A percentile compares a stretch with the other conserved stretches of the same genome.
phyloP scores from a whole-genome alignment of 306 rosid species.

The peach (Prunus persica) region Prunus_persica_NCBIv2 NC_034012.1:15184001-15184500 shows the following conservation, averaged over 20 bases:
- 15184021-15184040: background rate
- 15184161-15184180: conserved; percentile 76
- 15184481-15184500: conserved; percentile 77
- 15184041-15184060: background rate
- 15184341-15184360: conserved; percentile 83
- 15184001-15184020: background rate
- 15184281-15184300: conserved; percentile 96
- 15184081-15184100: conserved; percentile 73
- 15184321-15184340: conserved; percentile 68
- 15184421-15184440: background rate
- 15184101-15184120: conserved; percentile 83
- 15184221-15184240: conserved; percentile 52
- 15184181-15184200: conserved; percentile 78
- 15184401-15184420: background rate
- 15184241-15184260: conserved; percentile 71
- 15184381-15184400: conserved; percentile 37
- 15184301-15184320: conserved; percentile 79
- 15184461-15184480: conserved; percentile 62
- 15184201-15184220: conserved; percentile 55
- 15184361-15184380: conserved; percentile 82
- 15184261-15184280: conserved; percentile 73
- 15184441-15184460: conserved; percentile 39
- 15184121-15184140: conserved; percentile 85
- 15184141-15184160: conserved; percentile 97
- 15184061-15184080: conserved; percentile 59